Evolutionary conservation across 441 rosid species (phyloP).

Genomic region (Gossypium davidsonii): DNA sequence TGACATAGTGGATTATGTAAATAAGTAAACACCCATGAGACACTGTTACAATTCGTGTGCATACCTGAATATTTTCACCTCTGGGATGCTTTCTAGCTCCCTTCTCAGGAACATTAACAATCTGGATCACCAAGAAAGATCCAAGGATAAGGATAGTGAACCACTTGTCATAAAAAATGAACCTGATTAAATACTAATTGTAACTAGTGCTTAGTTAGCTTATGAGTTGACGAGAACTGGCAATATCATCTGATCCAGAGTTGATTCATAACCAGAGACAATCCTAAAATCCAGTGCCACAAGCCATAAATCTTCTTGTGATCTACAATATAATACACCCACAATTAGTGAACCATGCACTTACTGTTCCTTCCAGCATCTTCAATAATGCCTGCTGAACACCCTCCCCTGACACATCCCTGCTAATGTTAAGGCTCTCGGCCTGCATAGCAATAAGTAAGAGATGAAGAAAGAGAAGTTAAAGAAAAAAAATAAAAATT

Average conservation of each 20-base stretch:
- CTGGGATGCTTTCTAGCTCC: slow-evolving; percentile 98
- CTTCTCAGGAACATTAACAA: slow-evolving; percentile 96
- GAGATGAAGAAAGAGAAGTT: background rate
- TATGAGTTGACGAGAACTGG: background rate
- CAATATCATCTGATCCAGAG: slow-evolving; percentile 2
- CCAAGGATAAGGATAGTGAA: slow-evolving; percentile 7
- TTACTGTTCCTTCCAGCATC: slow-evolving; percentile 98
- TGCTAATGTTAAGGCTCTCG: slow-evolving; percentile 88
- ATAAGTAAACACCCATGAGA: background rate
- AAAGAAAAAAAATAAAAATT: slow-evolving; percentile 1
- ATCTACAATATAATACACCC: background rate
- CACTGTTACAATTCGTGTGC: background rate
- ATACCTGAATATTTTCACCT: slow-evolving; percentile 98
- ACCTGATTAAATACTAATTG: background rate
- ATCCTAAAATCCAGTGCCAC: background rate
- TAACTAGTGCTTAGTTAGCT: background rate
- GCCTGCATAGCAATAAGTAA: slow-evolving; percentile 48
- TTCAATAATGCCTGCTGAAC: slow-evolving; percentile 93
- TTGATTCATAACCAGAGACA: slow-evolving; percentile 13
- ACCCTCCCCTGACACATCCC: slow-evolving; percentile 99
- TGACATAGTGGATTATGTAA: background rate
- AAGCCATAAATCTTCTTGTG: background rate
- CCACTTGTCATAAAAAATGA: background rate
- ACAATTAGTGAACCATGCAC: slow-evolving; percentile 25
- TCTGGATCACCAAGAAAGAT: slow-evolving; percentile 32